Evolutionary conservation across 441 rosid species (phyloP).

Genomic region (Rhodomyrtus psidioides): DNA sequence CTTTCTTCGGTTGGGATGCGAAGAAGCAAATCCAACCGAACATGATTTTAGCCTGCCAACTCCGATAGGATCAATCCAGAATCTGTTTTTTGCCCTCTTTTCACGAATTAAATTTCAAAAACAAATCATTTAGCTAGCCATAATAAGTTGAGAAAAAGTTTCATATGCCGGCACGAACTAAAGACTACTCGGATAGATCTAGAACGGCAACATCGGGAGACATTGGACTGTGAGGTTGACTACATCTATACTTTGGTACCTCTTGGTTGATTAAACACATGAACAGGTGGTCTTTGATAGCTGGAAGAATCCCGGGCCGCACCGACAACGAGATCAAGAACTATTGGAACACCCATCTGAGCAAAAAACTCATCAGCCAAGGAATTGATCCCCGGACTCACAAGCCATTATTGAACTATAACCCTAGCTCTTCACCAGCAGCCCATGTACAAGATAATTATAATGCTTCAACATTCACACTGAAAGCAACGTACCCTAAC

Average conservation of each 20-base stretch:
- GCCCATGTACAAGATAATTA: background rate
- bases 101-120: background rate
- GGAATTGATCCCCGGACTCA: conserved; percentile 38
- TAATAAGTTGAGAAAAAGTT: background rate
- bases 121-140: background rate
- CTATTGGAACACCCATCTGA: conserved; percentile 29
- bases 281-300: conserved; percentile 35
- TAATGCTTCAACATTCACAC: background rate
- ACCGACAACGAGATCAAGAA: conserved; percentile 39
- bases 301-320: conserved; percentile 38
- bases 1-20: background rate
- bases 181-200: background rate
- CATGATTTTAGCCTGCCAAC: background rate
- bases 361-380: conserved; percentile 36
- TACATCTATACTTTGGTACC: background rate
- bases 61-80: background rate
- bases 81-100: background rate
- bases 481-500: conserved; percentile 1
- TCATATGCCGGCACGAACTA: background rate
- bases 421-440: background rate
- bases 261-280: background rate
- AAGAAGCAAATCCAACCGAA: background rate
- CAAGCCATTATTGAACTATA: conserved; percentile 17
- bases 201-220: background rate
- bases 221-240: background rate